A percentile compares a stretch with the other conserved stretches of the same genome.
Evolutionary conservation across 176 grass and related monocot genomes (phyloP).

Genomic region (Oryza brachyantha): DNA sequence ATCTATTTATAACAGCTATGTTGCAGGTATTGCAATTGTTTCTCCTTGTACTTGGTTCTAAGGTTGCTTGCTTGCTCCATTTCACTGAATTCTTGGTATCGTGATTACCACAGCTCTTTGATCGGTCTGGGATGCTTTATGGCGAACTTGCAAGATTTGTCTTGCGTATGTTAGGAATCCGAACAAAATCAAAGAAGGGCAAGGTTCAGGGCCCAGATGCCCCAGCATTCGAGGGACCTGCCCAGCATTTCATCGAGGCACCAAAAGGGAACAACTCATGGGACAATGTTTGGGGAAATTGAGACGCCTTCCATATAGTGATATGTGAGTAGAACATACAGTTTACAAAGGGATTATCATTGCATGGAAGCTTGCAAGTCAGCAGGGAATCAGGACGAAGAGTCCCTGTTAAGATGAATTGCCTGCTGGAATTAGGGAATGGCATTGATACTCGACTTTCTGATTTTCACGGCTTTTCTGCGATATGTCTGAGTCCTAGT

Average conservation of each 20-base stretch:
- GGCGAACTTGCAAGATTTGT: slow-evolving; percentile 81
- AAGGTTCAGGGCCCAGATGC: slow-evolving; percentile 32
- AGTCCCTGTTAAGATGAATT: not conserved
- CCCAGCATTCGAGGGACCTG: slow-evolving; percentile 34
- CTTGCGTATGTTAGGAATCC: slow-evolving; percentile 64
- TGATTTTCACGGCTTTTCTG: not conserved
- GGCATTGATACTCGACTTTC: not conserved
- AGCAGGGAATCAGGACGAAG: not conserved
- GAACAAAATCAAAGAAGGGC: slow-evolving; percentile 57
- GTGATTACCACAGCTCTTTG: slow-evolving; percentile 57
- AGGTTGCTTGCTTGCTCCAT: not conserved
- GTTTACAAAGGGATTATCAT: not conserved
- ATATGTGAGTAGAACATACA: slow-evolving; percentile 3
- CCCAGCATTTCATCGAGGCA: slow-evolving; percentile 37
- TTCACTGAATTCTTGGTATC: not conserved
- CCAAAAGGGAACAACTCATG: slow-evolving; percentile 59
- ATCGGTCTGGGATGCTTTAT: slow-evolving; percentile 82
- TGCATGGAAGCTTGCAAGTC: not conserved
- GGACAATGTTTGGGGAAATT: slow-evolving; percentile 76
- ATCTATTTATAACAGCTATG: slow-evolving; percentile 80
- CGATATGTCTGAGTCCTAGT: not conserved
- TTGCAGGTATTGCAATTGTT: slow-evolving; percentile 46
- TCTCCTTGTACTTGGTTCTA: not conserved
- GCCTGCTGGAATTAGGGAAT: not conserved
- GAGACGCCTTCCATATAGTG: not conserved